Evolutionary conservation across 257 asterid species (phyloP), one percentile per base, ranked within the genome.

Genomic region (Jacaranda copaia): DNA sequence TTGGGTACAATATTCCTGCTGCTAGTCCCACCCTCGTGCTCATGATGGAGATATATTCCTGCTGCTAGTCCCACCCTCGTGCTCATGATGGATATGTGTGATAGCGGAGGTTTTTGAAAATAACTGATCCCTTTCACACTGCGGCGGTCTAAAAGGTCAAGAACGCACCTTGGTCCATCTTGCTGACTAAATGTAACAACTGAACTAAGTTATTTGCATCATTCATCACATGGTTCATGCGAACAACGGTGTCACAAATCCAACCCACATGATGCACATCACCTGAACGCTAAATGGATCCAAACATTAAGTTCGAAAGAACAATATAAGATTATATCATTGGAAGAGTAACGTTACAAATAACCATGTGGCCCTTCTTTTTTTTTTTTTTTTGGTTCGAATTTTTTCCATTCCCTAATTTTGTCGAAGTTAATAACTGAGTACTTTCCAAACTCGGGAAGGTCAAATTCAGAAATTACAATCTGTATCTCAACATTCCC

Each of bases 71-170:
- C 56, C 32, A 51, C 15, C 57, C 19, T 51, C 19, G 2, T 1
- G 3, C 57, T 51, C 57, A 14, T 51, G 56, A 49, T 49, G 18
- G 8, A 5, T 4, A 51, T 51, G 6, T 3, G 8, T 51, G 5
- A 15, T 14, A 51, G 19, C 14, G 19, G 11, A 15, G 57, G 57
- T 13, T 51, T 51, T 51, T 25, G 57, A 18, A 51, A 18, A 51
- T 14, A 45, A 51, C 19, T 14, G 0, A 15, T 14, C 53, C 3
- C 9, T 16, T 20, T 1, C 19, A 8, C 11, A 11, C 16, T 13
- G n/a, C 18, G 4, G 51, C 72, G 19, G 61, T 68, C 16, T 15
- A 68, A 8, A 68, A 18, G 75, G 42, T 6, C 61, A 68, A 49
- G 14, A 70, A 15, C 8, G 51, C 36, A 53, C 52, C 52, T 49